Conservation (phyloP, 345 rosid species). For the Populus pruinosa region DNA sequence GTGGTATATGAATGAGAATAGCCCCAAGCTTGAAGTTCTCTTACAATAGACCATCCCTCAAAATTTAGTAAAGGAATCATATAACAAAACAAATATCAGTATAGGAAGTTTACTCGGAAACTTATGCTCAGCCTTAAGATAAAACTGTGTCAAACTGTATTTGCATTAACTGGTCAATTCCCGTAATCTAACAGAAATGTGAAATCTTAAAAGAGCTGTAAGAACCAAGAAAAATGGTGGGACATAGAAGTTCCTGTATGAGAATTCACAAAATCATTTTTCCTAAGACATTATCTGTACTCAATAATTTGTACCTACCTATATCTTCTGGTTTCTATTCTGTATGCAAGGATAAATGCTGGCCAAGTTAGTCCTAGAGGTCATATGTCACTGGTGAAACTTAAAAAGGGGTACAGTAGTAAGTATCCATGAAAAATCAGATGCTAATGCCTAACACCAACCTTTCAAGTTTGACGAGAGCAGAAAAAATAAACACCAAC, state of each 20-base stretch:
- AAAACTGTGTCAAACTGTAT: background rate
- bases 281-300: background rate
- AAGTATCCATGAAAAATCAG: background rate
- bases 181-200: background rate
- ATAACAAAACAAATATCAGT: background rate
- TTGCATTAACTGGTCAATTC: background rate
- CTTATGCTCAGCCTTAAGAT: background rate
- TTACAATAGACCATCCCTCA: background rate
- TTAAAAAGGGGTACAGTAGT: background rate
- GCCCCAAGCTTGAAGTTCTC: background rate
- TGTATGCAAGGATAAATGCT: background rate
- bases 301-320: background rate
- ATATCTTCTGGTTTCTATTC: background rate
- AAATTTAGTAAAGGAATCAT: background rate
- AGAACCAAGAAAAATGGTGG: background rate
- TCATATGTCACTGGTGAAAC: background rate
- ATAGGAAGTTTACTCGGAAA: background rate
- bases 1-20: slow-evolving; percentile 3
- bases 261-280: background rate
- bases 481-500: slow-evolving; percentile 31
- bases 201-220: background rate
- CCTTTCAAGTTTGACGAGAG: background rate
- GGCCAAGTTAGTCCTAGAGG: background rate
- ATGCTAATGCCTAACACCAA: background rate
- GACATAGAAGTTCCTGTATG: background rate